Evolutionary conservation across 2,329 filamentous ascomycete genomes (phyloP), one percentile per base, ranked within the genome.

Genomic region (Talaromyces sp.): DNA sequence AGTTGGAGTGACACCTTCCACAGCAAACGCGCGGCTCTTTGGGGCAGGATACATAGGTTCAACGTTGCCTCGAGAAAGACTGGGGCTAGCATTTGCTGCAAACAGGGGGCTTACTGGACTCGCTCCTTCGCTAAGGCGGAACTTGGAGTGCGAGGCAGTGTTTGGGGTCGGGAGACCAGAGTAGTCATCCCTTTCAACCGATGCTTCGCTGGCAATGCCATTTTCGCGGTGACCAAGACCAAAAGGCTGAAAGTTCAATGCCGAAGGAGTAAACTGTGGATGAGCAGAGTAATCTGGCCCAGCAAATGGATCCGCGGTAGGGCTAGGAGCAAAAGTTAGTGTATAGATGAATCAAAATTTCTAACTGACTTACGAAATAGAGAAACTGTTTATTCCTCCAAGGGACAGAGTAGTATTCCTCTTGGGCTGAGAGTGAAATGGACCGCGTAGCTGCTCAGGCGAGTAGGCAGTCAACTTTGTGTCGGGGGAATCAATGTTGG

Each of bases 391-490:
- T 31, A 58, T 41, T 5, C 41, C 50, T 19, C 58, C 59, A 53
- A 51, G 41, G 24, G 56, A 55, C 29, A 32, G 55, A 13, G 50
- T 43, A 19, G 32, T 5, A 32, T 55, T 13, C 43, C 58, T 52
- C 32, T 58, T 51, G 65, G 63, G 27, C 63, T 61, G 58, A 67
- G 63, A 17, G 4, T 43, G 31, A 19, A 61, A 24, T 21, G 80
- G 81, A 41, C 75, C 73, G 14, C 80, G 80, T 56, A 73, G 73
- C 46, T 85, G 84, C 17, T 85, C 82, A 0, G 86, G 86, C 4
- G 86, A 89, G 69, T 89, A 88, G 6, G 82, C 76, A 5, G 86
- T 87, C 49, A 87, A 65, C 55, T 82, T 83, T 8, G 86, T 88
- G 61, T 88, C 85, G 0, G 87, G 87, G 6, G 88, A 89, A 17